phyloP scores from a whole-genome alignment of 306 rosid genomes.

The Dalbergia cultrata region DNA sequence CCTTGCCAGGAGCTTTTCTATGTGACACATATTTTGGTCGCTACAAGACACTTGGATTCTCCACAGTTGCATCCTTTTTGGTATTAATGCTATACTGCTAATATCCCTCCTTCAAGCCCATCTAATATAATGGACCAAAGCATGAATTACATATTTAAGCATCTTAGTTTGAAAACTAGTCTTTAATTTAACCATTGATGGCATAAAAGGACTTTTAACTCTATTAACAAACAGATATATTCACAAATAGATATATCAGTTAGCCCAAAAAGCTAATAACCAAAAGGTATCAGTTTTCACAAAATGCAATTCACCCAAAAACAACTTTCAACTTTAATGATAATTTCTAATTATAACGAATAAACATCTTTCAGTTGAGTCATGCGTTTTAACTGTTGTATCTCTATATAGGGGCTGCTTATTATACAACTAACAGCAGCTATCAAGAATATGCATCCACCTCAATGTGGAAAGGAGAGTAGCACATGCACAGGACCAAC shows the following conservation, averaged over 20 bases:
- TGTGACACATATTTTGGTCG: conserved; percentile 90
- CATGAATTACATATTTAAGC: not conserved
- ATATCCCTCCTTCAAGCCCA: not conserved
- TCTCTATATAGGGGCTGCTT: conserved; percentile 67
- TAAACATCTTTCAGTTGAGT: not conserved
- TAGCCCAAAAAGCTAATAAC: not conserved
- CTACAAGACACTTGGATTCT: conserved; percentile 71
- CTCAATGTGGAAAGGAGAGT: conserved; percentile 56
- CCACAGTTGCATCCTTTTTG: conserved; percentile 73
- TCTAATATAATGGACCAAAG: not conserved
- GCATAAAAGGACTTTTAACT: not conserved
- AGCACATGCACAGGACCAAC: conserved; percentile 64
- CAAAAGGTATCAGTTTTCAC: not conserved
- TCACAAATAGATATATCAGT: not conserved
- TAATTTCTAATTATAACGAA: not conserved
- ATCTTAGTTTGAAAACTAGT: not conserved
- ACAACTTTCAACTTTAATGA: not conserved
- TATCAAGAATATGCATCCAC: conserved; percentile 78
- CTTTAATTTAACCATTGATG: not conserved
- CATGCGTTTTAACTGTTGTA: not conserved
- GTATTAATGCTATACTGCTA: conserved; percentile 47
- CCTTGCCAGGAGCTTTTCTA: conserved; percentile 82
- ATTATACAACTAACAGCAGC: conserved; percentile 80
- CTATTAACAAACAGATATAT: no score
- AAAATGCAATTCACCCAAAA: not conserved